Percentiles rank a stretch among this genome's conserved stretches.
phyloP scores from a whole-genome alignment of 345 rosid genomes.

The Bruguiera sexangula region DNA sequence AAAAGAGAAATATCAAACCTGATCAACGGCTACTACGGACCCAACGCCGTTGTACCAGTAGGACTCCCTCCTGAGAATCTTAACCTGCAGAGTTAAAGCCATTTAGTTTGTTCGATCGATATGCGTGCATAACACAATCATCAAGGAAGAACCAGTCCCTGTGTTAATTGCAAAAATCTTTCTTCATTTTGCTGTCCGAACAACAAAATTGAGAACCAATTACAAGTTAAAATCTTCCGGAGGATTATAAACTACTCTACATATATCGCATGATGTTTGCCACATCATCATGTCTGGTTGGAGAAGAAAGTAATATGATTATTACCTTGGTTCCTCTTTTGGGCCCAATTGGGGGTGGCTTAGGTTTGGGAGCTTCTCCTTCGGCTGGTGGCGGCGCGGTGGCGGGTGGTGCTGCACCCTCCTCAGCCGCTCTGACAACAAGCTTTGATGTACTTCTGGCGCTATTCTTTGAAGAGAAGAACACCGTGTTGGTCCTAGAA shows the following conservation, averaged over 20 bases:
- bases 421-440: slow-evolving; percentile 57
- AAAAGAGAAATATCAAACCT: slow-evolving; percentile 36
- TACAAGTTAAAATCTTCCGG: too few species aligned
- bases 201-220: too few species aligned
- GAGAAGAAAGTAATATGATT: background rate
- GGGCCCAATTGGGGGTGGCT: slow-evolving; percentile 80
- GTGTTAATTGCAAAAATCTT: too few species aligned
- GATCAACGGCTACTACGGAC: slow-evolving; percentile 84
- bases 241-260: too few species aligned
- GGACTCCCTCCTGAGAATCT: slow-evolving; percentile 83
- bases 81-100: slow-evolving; percentile 45
- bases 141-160: too few species aligned
- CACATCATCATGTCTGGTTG: background rate
- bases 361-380: slow-evolving; percentile 50
- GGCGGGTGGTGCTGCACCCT: slow-evolving; percentile 44
- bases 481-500: slow-evolving; percentile 41
- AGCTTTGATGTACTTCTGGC: slow-evolving; percentile 40
- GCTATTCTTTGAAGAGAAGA: slow-evolving; percentile 41
- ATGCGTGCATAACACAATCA: background rate
- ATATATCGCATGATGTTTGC: too few species aligned
- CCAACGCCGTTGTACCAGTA: slow-evolving; percentile 87
- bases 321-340: slow-evolving; percentile 88
- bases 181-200: too few species aligned
- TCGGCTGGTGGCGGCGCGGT: slow-evolving; percentile 33
- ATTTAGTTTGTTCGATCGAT: background rate